phyloP scores from a whole-genome alignment of 768 basidiomycete species.

The Chalciporus chontae region DNA sequence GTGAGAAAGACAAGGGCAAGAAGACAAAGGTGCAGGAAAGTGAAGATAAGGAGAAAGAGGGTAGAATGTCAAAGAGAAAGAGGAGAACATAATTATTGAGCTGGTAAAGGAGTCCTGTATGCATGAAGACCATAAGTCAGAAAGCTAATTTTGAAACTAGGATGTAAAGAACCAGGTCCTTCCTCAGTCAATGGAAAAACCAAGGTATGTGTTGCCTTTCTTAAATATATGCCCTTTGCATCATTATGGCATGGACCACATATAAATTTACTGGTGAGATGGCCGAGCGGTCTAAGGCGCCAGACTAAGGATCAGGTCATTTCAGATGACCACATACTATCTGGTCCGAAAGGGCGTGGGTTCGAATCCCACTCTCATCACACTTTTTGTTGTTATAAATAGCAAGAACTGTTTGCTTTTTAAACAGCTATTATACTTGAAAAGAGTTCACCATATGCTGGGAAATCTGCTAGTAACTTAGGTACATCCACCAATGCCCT shows the following conservation, averaged over 20 bases:
- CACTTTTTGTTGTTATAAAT: background rate
- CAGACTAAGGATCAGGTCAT: constrained; percentile 49
- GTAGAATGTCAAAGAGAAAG: constrained; percentile 37
- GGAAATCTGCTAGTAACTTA: too few relatives aligned
- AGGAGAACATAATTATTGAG: background rate
- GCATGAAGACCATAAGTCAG: too few relatives aligned
- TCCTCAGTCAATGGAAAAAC: too few relatives aligned
- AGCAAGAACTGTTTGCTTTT: too few relatives aligned
- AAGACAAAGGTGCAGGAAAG: constrained; percentile 21
- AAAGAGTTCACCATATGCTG: background rate
- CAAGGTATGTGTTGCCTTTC: too few relatives aligned
- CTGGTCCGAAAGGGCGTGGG: constrained; percentile 41
- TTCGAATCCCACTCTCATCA: constrained; percentile 40
- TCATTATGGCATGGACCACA: too few relatives aligned
- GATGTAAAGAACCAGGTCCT: too few relatives aligned
- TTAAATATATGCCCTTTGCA: too few relatives aligned
- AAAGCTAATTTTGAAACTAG: too few relatives aligned
- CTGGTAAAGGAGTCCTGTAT: too few relatives aligned
- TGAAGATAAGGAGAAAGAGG: constrained; percentile 27
- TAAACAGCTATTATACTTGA: too few relatives aligned
- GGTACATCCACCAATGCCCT: too few relatives aligned
- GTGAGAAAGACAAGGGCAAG: constrained; percentile 12
- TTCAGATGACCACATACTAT: constrained; percentile 8
- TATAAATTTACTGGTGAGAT: constrained; percentile 31
- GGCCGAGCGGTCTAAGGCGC: constrained; percentile 64